Evolutionary conservation across 202 grass and related monocot species (phyloP).

Genomic region (Schoenoplectus triqueter): DNA sequence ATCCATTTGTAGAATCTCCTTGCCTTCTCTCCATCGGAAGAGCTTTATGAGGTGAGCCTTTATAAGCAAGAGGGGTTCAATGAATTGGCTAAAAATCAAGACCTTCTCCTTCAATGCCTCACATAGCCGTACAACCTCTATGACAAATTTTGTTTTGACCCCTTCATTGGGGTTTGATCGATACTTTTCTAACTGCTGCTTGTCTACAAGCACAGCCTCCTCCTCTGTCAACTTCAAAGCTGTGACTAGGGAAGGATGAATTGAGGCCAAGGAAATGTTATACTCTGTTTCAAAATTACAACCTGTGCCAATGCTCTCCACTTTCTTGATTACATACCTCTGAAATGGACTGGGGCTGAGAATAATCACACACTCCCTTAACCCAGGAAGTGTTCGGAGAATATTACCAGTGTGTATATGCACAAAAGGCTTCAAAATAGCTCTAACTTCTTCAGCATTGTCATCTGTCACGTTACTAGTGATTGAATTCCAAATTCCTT

Average conservation of each 20-base stretch:
- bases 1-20: slow-evolving; percentile 84
- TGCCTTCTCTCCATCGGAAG: slow-evolving; percentile 82
- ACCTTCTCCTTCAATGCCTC: slow-evolving; percentile 81
- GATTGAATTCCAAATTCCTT: slow-evolving; percentile 84
- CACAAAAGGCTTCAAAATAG: slow-evolving; percentile 89
- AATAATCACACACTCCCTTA: slow-evolving; percentile 71
- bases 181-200: slow-evolving; percentile 52
- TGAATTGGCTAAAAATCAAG: slow-evolving; percentile 91
- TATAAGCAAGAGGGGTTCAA: slow-evolving; percentile 77
- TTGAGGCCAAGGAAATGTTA: slow-evolving; percentile 70
- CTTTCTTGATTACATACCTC: slow-evolving; percentile 75
- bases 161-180: slow-evolving; percentile 72
- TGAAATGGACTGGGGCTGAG: slow-evolving; percentile 61
- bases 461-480: slow-evolving; percentile 83
- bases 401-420: slow-evolving; percentile 90
- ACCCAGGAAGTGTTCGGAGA: slow-evolving; percentile 77
- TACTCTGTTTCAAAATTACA: slow-evolving; percentile 84
- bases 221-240: slow-evolving; percentile 70
- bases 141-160: slow-evolving; percentile 89
- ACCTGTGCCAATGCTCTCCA: slow-evolving; percentile 80
- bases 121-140: slow-evolving; percentile 83
- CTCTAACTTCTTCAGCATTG: slow-evolving; percentile 83
- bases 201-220: slow-evolving; percentile 64
- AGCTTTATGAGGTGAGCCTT: slow-evolving; percentile 64
- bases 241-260: slow-evolving; percentile 79